Evolutionary conservation across 129 eudicot species (phyloP).

Genomic region (Solidago caesia): DNA sequence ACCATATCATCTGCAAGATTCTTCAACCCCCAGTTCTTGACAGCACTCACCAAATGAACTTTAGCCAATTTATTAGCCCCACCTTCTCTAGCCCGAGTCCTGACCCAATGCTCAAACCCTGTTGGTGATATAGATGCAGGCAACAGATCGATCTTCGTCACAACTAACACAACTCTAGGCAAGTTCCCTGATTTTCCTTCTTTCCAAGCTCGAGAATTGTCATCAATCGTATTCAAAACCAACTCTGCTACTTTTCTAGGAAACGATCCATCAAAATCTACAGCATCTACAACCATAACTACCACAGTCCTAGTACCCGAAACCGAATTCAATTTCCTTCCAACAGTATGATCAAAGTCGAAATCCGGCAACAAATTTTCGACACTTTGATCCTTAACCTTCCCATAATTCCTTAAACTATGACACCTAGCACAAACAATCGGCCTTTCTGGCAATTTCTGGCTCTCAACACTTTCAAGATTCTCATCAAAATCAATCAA

Average conservation of each 20-base stretch:
- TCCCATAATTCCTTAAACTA: constrained; percentile 64
- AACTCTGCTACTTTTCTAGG: constrained; percentile 66
- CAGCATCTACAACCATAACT: constrained; percentile 81
- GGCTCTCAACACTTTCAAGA: constrained; percentile 5
- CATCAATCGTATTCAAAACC: constrained; percentile 67
- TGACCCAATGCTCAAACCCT: constrained; percentile 83
- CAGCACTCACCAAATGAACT: constrained; percentile 90
- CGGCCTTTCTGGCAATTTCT: constrained; percentile 37
- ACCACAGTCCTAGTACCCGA: constrained; percentile 72
- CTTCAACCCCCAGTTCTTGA: constrained; percentile 85
- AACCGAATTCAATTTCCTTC: constrained; percentile 59
- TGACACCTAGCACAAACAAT: constrained; percentile 85
- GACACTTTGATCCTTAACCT: constrained; percentile 58
- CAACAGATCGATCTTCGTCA: constrained; percentile 82
- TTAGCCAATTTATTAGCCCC: constrained; percentile 72
- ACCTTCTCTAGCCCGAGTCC: constrained; percentile 77
- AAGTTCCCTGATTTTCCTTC: constrained; percentile 91
- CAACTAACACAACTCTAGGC: constrained; percentile 76
- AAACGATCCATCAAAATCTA: constrained; percentile 91
- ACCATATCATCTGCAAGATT: constrained; percentile 81
- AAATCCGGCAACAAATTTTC: constrained; percentile 92
- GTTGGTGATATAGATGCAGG: constrained; percentile 70
- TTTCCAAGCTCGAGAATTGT: constrained; percentile 72
- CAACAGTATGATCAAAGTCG: constrained; percentile 92
- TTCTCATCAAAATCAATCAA: constrained; percentile 35